These are phyloP conservation scores for Phaseolus lunatus DNA, from an alignment of 306 rosid genomes.

Conservation along the genomic window DNA sequence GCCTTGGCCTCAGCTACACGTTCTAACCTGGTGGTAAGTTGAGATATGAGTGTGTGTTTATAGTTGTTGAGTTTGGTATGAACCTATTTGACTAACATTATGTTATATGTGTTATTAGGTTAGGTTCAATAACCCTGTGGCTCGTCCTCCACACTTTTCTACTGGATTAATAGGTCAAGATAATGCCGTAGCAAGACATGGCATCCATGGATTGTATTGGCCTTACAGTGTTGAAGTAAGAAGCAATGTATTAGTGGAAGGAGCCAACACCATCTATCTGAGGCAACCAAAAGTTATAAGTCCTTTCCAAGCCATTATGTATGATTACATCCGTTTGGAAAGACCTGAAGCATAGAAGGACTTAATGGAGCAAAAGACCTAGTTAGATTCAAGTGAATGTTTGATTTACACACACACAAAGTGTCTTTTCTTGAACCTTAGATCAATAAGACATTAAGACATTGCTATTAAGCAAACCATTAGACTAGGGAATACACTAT, in stretches of 20 bases:
- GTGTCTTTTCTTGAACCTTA: no score
- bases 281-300: slow-evolving; percentile 45
- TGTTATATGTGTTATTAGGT: slow-evolving; percentile 46
- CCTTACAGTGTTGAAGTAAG: slow-evolving; percentile 48
- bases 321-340: slow-evolving; percentile 74
- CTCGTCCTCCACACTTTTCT: slow-evolving; percentile 12
- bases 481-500: no score
- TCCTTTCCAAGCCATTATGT: slow-evolving; percentile 64
- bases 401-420: no score
- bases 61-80: neutral
- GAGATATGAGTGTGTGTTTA: neutral
- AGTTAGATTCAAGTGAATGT: neutral
- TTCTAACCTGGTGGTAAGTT: slow-evolving; percentile 25
- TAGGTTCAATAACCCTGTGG: slow-evolving; percentile 46
- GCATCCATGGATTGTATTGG: slow-evolving; percentile 73
- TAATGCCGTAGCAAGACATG: slow-evolving; percentile 77
- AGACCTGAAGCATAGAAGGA: slow-evolving; percentile 44
- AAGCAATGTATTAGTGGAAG: slow-evolving; percentile 34
- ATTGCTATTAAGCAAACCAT: no score
- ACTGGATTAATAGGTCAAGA: slow-evolving; percentile 63
- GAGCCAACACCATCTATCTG: slow-evolving; percentile 61
- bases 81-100: neutral
- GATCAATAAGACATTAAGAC: no score
- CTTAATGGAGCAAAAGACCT: neutral
- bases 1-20: slow-evolving; percentile 62